Evolutionary conservation across 1,139 yeast genomes (phyloP).

Genomic region (Yamadazyma atlantica): DNA sequence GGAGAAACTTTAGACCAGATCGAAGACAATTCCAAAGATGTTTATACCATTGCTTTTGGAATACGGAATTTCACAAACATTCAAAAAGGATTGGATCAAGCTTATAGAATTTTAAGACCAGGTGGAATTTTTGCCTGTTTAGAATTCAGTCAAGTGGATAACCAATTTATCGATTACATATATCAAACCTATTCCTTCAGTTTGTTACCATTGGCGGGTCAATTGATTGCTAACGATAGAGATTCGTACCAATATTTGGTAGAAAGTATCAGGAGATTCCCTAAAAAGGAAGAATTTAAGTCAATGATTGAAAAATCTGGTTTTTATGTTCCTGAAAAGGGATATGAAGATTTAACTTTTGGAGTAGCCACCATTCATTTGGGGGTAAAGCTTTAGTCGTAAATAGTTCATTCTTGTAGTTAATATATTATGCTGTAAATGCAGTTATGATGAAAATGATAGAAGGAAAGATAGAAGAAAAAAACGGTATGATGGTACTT

Average conservation of each 20-base stretch:
- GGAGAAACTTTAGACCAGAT: slow-evolving; percentile 88
- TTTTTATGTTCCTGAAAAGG: slow-evolving; percentile 79
- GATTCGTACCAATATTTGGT: slow-evolving; percentile 95
- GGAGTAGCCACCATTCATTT: slow-evolving; percentile 96
- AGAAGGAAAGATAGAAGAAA: too few relatives aligned
- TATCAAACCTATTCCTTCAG: slow-evolving; percentile 91
- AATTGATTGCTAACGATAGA: slow-evolving; percentile 89
- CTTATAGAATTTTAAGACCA: slow-evolving; percentile 93
- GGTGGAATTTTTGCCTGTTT: slow-evolving; percentile 96
- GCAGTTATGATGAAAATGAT: not conserved
- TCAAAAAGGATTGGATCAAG: slow-evolving; percentile 90
- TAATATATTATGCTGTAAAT: too few relatives aligned
- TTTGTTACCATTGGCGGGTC: slow-evolving; percentile 91
- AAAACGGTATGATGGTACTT: not conserved
- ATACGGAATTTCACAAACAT: slow-evolving; percentile 94
- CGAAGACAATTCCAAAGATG: slow-evolving; percentile 85
- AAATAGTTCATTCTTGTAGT: too few relatives aligned
- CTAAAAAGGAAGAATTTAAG: slow-evolving; percentile 88
- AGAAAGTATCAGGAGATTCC: slow-evolving; percentile 89
- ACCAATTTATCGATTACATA: slow-evolving; percentile 67
- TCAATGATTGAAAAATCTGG: slow-evolving; percentile 94
- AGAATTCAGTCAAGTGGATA: slow-evolving; percentile 90
- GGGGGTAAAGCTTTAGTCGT: slow-evolving; percentile 77
- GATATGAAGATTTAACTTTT: slow-evolving; percentile 93
- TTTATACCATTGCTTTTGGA: slow-evolving; percentile 96